Evolutionary conservation across 1,139 yeast species (phyloP).

Genomic region (Protomyces inouyei): DNA sequence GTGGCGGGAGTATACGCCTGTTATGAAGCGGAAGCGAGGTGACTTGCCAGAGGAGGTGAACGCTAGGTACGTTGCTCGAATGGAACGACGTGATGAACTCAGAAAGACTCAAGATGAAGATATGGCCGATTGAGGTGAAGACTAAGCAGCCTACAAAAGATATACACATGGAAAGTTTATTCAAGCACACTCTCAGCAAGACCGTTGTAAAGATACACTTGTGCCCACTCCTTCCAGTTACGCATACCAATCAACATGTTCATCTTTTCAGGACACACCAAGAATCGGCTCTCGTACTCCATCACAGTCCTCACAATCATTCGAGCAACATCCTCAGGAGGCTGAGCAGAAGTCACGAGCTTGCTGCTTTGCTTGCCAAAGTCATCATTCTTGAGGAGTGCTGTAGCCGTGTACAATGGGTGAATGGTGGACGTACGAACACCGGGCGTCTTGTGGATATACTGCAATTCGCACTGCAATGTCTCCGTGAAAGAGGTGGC

Average conservation of each 20-base stretch:
- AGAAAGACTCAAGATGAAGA: too few relatives aligned
- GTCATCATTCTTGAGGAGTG: not conserved
- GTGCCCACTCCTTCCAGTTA: not conserved
- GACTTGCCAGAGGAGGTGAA: conserved; percentile 65
- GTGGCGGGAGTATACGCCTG: conserved; percentile 53
- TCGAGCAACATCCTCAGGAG: not conserved
- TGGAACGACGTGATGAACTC: not conserved
- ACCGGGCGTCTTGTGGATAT: conserved; percentile 1
- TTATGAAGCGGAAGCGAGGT: conserved; percentile 54
- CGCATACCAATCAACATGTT: not conserved
- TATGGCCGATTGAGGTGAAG: too few relatives aligned
- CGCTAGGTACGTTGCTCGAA: conserved; percentile 43
- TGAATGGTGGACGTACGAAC: conserved; percentile 5
- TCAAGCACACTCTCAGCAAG: not conserved
- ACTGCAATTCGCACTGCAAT: not conserved
- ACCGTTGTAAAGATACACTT: not conserved
- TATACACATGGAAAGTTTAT: not conserved
- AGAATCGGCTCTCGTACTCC: not conserved
- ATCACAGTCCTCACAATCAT: not conserved
- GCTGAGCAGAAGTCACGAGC: not conserved
- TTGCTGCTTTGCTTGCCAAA: not conserved
- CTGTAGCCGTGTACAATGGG: conserved; percentile 3
- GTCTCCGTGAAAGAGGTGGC: conserved; percentile 13
- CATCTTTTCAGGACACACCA: not conserved
- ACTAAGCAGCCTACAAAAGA: too few relatives aligned